These are phyloP conservation scores for Colletotrichum sp. DNA, from an alignment of 2,329 filamentous ascomycete genomes.

Conservation along the genomic window DNA sequence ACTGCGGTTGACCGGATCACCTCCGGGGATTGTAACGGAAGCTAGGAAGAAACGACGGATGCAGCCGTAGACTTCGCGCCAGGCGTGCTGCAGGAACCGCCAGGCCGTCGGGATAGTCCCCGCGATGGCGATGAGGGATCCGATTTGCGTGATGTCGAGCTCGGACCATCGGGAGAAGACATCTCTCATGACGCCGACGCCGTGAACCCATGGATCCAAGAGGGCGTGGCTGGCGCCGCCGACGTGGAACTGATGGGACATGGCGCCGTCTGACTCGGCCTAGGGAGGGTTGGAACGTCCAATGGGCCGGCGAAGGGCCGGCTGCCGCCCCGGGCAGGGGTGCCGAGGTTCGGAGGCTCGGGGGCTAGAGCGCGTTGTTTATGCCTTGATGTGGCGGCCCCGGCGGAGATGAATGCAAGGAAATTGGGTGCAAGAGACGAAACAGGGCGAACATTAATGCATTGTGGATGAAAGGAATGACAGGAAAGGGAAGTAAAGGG, in stretches of 20 bases:
- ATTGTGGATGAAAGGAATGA: constrained; percentile 13
- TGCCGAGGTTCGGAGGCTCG: background rate
- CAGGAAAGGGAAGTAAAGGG: background rate
- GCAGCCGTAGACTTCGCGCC: constrained; percentile 43
- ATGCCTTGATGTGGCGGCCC: background rate
- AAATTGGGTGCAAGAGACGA: background rate
- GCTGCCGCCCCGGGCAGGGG: background rate
- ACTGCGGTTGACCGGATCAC: constrained; percentile 50
- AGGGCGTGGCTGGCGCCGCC: constrained; percentile 19
- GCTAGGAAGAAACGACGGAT: constrained; percentile 48
- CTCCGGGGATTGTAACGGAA: constrained; percentile 45
- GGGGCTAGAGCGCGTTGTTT: background rate
- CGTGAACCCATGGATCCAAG: constrained; percentile 34
- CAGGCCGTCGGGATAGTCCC: constrained; percentile 45
- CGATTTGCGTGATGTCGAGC: constrained; percentile 50
- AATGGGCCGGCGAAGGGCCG: background rate
- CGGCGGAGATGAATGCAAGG: background rate
- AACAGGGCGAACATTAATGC: background rate
- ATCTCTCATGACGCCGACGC: constrained; percentile 39
- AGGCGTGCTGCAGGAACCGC: constrained; percentile 39
- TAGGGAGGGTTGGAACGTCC: background rate
- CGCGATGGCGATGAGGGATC: constrained; percentile 48
- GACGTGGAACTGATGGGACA: constrained; percentile 21
- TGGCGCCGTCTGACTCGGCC: background rate
- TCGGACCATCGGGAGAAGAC: constrained; percentile 46